Evolutionary conservation across 345 rosid species (phyloP).

Genomic region (Gossypium mustelinum): DNA sequence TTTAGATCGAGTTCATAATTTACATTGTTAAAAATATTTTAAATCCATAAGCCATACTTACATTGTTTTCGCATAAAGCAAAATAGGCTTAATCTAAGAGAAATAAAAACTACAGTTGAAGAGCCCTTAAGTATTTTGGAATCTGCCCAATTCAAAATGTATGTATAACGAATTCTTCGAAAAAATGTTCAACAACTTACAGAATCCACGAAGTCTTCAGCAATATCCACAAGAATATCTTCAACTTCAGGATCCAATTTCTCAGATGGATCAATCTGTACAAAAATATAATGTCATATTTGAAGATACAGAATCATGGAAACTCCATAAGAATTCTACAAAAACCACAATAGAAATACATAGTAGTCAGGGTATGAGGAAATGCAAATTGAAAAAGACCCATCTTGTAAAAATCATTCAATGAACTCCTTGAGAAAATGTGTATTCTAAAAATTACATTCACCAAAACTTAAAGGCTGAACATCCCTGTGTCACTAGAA

Average conservation of each 20-base stretch:
- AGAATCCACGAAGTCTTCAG: slow-evolving; percentile 91
- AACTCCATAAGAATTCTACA: not conserved
- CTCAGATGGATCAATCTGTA: slow-evolving; percentile 89
- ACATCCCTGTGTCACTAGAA: not conserved
- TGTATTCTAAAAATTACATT: not conserved
- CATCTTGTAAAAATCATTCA: not conserved
- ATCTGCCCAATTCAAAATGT: not conserved
- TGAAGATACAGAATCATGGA: not conserved
- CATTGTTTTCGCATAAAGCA: not conserved
- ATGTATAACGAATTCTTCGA: not conserved
- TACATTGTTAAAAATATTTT: not conserved
- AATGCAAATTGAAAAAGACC: not conserved
- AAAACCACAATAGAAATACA: not conserved
- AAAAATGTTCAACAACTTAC: slow-evolving; percentile 45
- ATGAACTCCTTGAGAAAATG: not conserved
- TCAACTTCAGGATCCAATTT: slow-evolving; percentile 90
- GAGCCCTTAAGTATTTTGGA: not conserved
- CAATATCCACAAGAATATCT: slow-evolving; percentile 85
- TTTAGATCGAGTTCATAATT: not conserved
- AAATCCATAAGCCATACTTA: not conserved
- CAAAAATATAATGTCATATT: slow-evolving; percentile 3
- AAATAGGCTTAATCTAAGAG: not conserved
- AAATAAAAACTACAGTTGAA: not conserved
- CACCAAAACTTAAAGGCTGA: not conserved
- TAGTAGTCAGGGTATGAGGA: not conserved